Conservation (phyloP, 495 filamentous ascomycete species). For the Daldinia concentrica region DNA sequence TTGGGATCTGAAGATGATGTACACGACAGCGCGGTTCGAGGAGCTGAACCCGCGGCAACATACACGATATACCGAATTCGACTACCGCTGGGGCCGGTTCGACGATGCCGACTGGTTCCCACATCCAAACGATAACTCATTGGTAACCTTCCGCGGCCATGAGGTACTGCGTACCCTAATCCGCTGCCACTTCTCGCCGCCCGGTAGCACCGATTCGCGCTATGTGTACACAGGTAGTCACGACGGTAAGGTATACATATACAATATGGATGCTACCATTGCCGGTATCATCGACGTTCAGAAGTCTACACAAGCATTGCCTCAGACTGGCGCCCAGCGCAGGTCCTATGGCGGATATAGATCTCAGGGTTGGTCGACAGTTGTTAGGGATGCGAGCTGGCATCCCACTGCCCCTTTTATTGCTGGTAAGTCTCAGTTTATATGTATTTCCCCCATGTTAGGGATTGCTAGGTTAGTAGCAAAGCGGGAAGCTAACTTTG, state of each 20-base stretch:
- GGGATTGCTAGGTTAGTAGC: neutral
- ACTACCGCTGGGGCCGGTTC: slow-evolving; percentile 83
- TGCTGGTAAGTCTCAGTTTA: slow-evolving; percentile 68
- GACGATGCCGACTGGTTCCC: slow-evolving; percentile 72
- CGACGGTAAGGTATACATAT: slow-evolving; percentile 89
- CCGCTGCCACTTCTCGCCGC: slow-evolving; percentile 94
- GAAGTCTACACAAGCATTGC: slow-evolving; percentile 61
- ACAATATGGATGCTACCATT: slow-evolving; percentile 92
- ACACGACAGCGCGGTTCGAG: slow-evolving; percentile 71
- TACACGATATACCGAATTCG: slow-evolving; percentile 74
- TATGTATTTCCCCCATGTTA: neutral
- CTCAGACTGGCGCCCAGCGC: slow-evolving; percentile 16
- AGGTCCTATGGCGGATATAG: slow-evolving; percentile 51
- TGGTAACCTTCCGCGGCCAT: slow-evolving; percentile 94
- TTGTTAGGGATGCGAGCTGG: slow-evolving; percentile 94
- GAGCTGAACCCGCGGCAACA: slow-evolving; percentile 52
- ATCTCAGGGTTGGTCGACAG: slow-evolving; percentile 70
- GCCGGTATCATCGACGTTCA: slow-evolving; percentile 82
- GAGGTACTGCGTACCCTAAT: slow-evolving; percentile 88
- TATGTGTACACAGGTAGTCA: slow-evolving; percentile 93
- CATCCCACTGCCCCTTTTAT: slow-evolving; percentile 90
- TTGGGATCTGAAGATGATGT: slow-evolving; percentile 90
- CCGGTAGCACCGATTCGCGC: slow-evolving; percentile 84
- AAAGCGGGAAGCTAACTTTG: slow-evolving; percentile 1
- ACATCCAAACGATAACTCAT: slow-evolving; percentile 86